phyloP scores from a whole-genome alignment of 495 filamentous ascomycete genomes.

The Hyphodiscus hymeniophilus region DNA sequence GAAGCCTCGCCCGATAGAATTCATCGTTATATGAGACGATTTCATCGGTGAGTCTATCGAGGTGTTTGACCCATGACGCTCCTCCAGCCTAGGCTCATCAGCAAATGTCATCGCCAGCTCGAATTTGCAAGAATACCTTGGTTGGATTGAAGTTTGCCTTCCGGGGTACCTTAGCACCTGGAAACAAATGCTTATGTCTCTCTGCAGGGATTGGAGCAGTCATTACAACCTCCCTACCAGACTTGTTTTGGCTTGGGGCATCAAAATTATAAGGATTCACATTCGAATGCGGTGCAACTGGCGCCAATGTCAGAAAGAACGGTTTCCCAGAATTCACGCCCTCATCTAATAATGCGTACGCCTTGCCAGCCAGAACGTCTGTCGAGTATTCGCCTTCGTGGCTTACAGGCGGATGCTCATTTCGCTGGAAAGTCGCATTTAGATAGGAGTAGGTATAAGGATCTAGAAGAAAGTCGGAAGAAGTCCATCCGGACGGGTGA shows the following conservation, averaged over 20 bases:
- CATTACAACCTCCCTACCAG: slow-evolving; percentile 18
- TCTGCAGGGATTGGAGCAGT: slow-evolving; percentile 38
- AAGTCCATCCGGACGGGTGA: slow-evolving; percentile 42
- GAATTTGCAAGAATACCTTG: slow-evolving; percentile 26
- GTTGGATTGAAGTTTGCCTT: slow-evolving; percentile 41
- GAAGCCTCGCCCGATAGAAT: slow-evolving; percentile 56
- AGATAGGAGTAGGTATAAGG: slow-evolving; percentile 59
- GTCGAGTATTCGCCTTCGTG: slow-evolving; percentile 48
- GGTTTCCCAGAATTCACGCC: slow-evolving; percentile 43
- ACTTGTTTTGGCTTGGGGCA: not conserved
- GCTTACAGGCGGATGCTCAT: slow-evolving; percentile 44
- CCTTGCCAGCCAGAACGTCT: slow-evolving; percentile 55
- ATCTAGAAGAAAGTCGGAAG: slow-evolving; percentile 57
- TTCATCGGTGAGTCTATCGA: slow-evolving; percentile 44
- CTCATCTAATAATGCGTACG: slow-evolving; percentile 52
- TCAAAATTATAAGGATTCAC: slow-evolving; percentile 26
- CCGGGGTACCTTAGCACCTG: slow-evolving; percentile 35
- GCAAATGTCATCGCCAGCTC: too few relatives aligned
- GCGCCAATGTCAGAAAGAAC: slow-evolving; percentile 55
- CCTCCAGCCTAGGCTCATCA: slow-evolving; percentile 35
- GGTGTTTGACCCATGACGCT: slow-evolving; percentile 47
- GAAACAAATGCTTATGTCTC: slow-evolving; percentile 36
- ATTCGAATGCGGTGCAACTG: slow-evolving; percentile 56
- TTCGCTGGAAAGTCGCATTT: slow-evolving; percentile 55
- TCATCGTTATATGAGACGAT: slow-evolving; percentile 55